Evolutionary conservation across 2,329 filamentous ascomycete genomes (phyloP).

Genomic region (Lachnellula hyalina): DNA sequence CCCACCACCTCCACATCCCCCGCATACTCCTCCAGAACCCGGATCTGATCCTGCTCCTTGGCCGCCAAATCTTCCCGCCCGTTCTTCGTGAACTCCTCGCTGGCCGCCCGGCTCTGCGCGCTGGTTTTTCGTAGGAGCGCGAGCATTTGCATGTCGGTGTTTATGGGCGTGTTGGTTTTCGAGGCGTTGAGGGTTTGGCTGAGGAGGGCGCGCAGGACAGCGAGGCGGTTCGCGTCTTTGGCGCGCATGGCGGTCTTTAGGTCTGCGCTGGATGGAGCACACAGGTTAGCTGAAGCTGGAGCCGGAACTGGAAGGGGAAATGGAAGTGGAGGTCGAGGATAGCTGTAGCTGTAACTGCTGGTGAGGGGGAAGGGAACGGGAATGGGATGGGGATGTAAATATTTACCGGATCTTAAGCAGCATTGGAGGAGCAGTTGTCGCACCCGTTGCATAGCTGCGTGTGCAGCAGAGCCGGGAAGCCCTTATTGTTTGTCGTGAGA

Average conservation of each 20-base stretch:
- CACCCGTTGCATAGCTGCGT: conserved; percentile 25
- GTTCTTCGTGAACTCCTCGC: conserved; percentile 57
- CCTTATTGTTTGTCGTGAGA: conserved; percentile 16
- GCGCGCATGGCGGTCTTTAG: conserved; percentile 62
- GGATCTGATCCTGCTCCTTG: conserved; percentile 63
- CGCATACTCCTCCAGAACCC: conserved; percentile 61
- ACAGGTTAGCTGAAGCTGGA: no score
- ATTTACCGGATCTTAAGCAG: conserved; percentile 33
- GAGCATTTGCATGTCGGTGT: conserved; percentile 64
- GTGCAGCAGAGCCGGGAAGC: conserved; percentile 21
- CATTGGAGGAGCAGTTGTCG: conserved; percentile 29
- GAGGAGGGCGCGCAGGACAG: conserved; percentile 64
- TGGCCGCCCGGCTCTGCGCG: conserved; percentile 51
- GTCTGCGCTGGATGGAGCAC: conserved; percentile 36
- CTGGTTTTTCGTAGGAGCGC: conserved; percentile 61
- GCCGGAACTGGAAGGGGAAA: background rate
- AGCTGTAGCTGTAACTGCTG: no score
- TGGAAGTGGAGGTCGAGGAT: background rate
- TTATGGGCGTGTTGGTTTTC: conserved; percentile 66
- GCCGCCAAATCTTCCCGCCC: conserved; percentile 63
- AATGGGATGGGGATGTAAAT: background rate
- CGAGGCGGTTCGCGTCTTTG: conserved; percentile 59
- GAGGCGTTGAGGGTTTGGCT: conserved; percentile 68
- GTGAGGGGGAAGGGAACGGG: background rate
- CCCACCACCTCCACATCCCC: conserved; percentile 50